Evolutionary conservation across 225 moss, liverwort and hornwort genomes (phyloP), one percentile per base, ranked within the genome.

Genomic region (Polytrichum commune): DNA sequence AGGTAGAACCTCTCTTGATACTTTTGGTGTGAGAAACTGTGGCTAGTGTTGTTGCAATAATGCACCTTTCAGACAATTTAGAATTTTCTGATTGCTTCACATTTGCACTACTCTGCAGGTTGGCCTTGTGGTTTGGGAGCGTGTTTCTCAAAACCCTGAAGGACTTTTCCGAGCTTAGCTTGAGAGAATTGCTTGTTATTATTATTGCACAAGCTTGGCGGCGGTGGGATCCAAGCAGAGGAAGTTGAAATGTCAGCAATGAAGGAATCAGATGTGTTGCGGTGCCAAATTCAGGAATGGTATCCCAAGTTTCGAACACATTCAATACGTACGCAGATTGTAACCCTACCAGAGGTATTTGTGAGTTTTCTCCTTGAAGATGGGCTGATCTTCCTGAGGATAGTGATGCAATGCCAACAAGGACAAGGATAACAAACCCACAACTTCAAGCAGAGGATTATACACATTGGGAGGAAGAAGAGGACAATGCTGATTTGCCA

Each of bases 251-350:
- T 46, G 16, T 46, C 16, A 46, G 62, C 25, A 25, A 94, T 98
- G 97, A 92, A 87, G 78, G 80, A 75, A 67, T 77, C 75, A 24
- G 96, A 98, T 10, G 85, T 94, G 2, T 54, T 83, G 26, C 83
- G 82, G 72, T 98, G 93, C 57, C 90, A 93, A 76, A 93, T 98
- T 35, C 91, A 98, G 67, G 91, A 93, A 61, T 98, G 98, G 93
- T 95, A 95, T 60, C 90, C 91, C 62, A 86, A 72, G 71, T 95
- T 98, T 55, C 87, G 93, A 32, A 70, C 76, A 2, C 77, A 70
- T 0, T 90, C 93, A 4, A 71, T 93, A 5, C 76, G 83, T 64
- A 95, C 93, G 5, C 75, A 64, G 19, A 75, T 95, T 8, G 88
- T 87, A 70, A 72, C 55, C 54, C 70, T 98, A 9, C 95, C 93